Base-by-base conservation (phyloP, 805 yeast species). In the Metschnikowia rubicola region DNA sequence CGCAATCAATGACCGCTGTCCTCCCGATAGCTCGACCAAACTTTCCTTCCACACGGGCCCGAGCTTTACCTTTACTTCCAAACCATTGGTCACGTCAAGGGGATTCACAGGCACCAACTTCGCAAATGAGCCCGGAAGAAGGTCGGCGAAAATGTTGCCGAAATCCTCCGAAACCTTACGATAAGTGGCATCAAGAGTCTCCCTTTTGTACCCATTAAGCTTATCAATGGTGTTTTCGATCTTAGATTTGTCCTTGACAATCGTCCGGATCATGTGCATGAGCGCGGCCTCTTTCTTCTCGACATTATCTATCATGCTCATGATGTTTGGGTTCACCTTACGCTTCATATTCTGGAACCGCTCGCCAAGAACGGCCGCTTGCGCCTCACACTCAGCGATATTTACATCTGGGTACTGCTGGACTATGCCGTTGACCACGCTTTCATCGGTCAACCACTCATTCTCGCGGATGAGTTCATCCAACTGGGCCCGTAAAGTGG, bases 21-120 rank as follows among this genome's bases (percentile, higher is more conserved):
- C 99, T 47, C 99, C 99, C 7, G 96, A 88, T 38, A 94, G 74
- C 67, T 94, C 99, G 10, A 90, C 95, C 51, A 94, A 75, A 59
- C 96, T 86, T 57, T 91, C 96, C 62, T 92, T 94, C 99, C 99
- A 94, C 5, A 92, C 88, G 38, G 78, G 82, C 3, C 99, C 99
- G 12, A 94, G 71, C 61, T 87, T 83, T 1, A 94, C 98, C 59
- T 83, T 85, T 21, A 94, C 94, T 61, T 88, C 96, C 12, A 94
- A 73, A 15, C 99, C 99, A 55, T 86, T 80, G 0, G 96, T 87
- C 9, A 94, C 86, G 59, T 88, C 95, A 58, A 78, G 77, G n/a
- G 80, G 79, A 54, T 89, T 88, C 3, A 81, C 78, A 2, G 95
- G 89, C 11, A 85, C 96, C 50, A 92, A 75, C 64, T 89, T 89